A percentile compares a stretch with the other conserved stretches of the same genome.
These are phyloP conservation scores for Effrenium voratum DNA, from an alignment of 73 alveolate species.

Conservation along the genomic window DNA sequence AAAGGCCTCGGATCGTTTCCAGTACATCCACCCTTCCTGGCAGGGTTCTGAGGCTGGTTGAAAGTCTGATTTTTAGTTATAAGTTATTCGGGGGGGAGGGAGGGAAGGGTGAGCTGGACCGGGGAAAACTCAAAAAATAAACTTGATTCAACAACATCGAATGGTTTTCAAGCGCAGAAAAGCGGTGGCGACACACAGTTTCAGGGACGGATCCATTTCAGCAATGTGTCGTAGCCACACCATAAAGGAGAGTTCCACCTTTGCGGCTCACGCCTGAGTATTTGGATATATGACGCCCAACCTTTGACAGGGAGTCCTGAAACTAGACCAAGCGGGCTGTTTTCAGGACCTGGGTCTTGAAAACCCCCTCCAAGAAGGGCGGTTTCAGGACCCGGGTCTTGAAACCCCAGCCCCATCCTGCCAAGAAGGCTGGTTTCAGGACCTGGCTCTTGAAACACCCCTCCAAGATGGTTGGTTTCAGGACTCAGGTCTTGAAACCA, in stretches of 20 bases:
- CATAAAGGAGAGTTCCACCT: no score
- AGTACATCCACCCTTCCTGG: not conserved
- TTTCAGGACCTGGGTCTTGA: not conserved
- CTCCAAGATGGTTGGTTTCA: not conserved
- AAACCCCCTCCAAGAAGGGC: not conserved
- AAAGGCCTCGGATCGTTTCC: not conserved
- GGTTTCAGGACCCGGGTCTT: not conserved
- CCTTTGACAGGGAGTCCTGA: not conserved
- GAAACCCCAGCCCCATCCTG: not conserved
- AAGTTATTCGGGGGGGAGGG: no score
- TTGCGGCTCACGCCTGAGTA: not conserved
- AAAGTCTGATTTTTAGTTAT: not conserved
- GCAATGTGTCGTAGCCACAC: no score
- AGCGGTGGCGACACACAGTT: no score
- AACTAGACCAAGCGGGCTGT: not conserved
- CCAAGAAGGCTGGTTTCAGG: not conserved
- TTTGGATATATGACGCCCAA: not conserved
- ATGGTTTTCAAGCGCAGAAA: not conserved
- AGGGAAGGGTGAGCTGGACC: no score
- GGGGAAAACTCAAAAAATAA: not conserved
- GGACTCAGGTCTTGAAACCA: conserved; percentile 6
- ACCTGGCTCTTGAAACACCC: not conserved
- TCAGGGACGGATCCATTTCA: no score
- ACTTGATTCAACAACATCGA: not conserved
- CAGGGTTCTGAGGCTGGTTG: not conserved